Conservation (phyloP, 2,329 filamentous ascomycete species). For the Tolypocladium cylindrosporum region DNA sequence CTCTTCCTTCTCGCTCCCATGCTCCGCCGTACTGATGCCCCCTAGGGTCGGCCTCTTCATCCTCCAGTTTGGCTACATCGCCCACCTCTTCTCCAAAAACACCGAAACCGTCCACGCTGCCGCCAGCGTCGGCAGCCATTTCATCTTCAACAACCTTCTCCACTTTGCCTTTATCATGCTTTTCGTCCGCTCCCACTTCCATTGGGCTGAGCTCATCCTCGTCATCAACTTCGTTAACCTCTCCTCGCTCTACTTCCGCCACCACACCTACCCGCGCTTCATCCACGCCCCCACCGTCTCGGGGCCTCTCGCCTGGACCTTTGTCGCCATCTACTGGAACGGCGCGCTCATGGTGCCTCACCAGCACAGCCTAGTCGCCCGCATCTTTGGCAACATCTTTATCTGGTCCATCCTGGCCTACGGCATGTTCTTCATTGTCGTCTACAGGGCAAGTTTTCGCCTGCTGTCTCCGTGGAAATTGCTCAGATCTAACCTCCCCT, state of each 20-base stretch:
- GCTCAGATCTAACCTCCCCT: conserved; percentile 7
- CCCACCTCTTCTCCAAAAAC: conserved; percentile 63
- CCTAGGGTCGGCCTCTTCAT: conserved; percentile 62
- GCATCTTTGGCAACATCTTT: conserved; percentile 77
- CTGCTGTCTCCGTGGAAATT: not conserved
- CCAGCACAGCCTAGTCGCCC: conserved; percentile 54
- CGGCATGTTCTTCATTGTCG: conserved; percentile 64
- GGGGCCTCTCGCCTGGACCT: conserved; percentile 73
- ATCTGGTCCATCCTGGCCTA: conserved; percentile 77
- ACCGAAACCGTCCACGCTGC: conserved; percentile 55
- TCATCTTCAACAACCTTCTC: conserved; percentile 77
- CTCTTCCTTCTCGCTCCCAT: too few species aligned
- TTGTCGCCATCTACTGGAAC: conserved; percentile 81
- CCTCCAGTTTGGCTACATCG: conserved; percentile 66
- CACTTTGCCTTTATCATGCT: conserved; percentile 76
- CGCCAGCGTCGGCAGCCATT: conserved; percentile 71
- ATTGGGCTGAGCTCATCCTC: conserved; percentile 65
- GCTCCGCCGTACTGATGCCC: not conserved
- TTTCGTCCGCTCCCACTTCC: conserved; percentile 68
- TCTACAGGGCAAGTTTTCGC: conserved; percentile 50
- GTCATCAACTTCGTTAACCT: conserved; percentile 78
- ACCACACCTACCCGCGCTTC: conserved; percentile 59
- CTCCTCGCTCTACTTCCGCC: conserved; percentile 67
- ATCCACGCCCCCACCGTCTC: conserved; percentile 70
- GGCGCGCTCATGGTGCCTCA: conserved; percentile 73